Base-by-base conservation (phyloP, 2,329 filamentous ascomycete species). In the Helminthosporium solani region DNA sequence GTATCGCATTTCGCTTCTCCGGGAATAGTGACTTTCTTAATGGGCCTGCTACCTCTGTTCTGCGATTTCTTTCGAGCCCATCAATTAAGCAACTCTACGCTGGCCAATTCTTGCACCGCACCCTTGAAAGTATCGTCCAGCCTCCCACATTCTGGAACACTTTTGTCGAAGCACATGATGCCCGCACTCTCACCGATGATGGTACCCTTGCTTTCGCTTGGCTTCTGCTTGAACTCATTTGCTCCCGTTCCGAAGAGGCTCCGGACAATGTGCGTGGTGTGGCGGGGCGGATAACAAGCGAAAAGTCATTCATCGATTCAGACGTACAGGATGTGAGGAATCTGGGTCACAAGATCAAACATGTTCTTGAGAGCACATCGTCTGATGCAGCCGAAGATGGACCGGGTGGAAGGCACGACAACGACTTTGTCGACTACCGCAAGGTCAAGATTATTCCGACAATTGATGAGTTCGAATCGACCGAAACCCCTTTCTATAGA, bases 371-470 rank as follows among this genome's bases (percentile, higher is more conserved):
- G 0, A 76, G 84, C 31, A 68, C 83, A 2, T 80, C 20, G 64
- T 79, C 27, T 62, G 83, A 63, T 7, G 20, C 34, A 5, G 25
- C 33, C 2, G 53, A 48, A 9, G 56, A 57, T 31, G 58, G 60
- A 3, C 78, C 85, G 0, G 87, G 87, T 0, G 85, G 85, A 0
- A 78, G 87, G 0, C 86, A 91, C 52, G 84, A 90, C 63, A 91
- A 91, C 43, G 87, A 90, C 55, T 79, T 79, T 58, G 70, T 58
- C 1, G 75, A 88, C 52, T 84, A 84, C 54, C 75, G 80, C 0
- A 48, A 81, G 0, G 82, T 88, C 27, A 69, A 77, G 2, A 82
- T 90, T 12, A 77, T 81, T 38, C 87, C 87, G 0, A 90, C 86
- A 0, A 64, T 76, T 0, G 81, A 86, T 40, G 87, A 90, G 57